Conservation (phyloP, 2,329 filamentous ascomycete genomes). For the Teratosphaeria destructans region DNA sequence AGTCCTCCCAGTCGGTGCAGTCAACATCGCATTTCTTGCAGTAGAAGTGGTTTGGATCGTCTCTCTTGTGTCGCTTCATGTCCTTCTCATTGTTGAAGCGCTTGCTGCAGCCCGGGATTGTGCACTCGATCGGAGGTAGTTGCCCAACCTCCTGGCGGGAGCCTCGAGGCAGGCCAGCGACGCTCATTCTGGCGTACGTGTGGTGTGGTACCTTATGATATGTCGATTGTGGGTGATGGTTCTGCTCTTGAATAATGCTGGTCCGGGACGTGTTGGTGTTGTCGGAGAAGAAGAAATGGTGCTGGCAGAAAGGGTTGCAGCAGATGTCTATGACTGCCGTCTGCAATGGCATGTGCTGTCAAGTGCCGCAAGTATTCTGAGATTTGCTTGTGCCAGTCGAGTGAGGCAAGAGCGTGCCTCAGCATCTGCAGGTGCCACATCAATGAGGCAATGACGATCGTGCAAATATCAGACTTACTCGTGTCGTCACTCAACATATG, state of each 20-base stretch:
- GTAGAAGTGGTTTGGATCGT: constrained; percentile 33
- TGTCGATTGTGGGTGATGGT: background rate
- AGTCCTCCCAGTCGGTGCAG: constrained; percentile 22
- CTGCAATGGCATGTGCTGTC: background rate
- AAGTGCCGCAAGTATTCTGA: background rate
- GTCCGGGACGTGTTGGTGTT: background rate
- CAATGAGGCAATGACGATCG: background rate
- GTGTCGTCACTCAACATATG: too few species aligned
- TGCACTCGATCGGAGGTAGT: constrained; percentile 23
- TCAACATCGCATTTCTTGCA: constrained; percentile 35
- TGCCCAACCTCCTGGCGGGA: constrained; percentile 8
- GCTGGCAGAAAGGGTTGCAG: background rate
- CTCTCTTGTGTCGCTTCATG: constrained; percentile 43
- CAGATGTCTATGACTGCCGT: background rate
- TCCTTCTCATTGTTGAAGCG: constrained; percentile 35
- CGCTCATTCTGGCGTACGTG: background rate
- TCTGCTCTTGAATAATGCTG: background rate
- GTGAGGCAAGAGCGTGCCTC: background rate
- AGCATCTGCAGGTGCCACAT: background rate
- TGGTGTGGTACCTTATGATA: background rate
- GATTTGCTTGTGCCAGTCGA: background rate
- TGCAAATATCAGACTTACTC: background rate
- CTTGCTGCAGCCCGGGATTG: constrained; percentile 38
- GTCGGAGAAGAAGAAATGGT: background rate
- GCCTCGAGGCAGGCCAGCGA: constrained; percentile 9